phyloP scores from a whole-genome alignment of 768 basidiomycete species.

The Suillus weaverae region DNA sequence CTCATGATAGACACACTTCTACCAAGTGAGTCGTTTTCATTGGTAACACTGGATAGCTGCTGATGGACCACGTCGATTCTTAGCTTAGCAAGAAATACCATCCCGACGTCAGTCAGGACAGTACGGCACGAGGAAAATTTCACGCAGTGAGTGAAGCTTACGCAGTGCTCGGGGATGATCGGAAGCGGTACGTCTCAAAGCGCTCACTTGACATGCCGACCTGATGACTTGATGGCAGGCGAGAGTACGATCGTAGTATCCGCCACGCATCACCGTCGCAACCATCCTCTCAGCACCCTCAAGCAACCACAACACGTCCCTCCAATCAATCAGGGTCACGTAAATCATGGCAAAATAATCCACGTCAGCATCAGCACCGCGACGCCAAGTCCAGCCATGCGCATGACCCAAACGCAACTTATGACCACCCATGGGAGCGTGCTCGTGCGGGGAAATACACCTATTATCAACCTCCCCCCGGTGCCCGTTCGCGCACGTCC shows the following conservation, averaged over 20 bases:
- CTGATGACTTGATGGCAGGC: conserved; percentile 18
- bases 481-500: conserved; percentile 1
- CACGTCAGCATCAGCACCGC: conserved; percentile 1
- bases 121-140: conserved; percentile 39
- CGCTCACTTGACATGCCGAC: too few relatives aligned
- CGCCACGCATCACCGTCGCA: conserved; percentile 7
- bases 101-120: conserved; percentile 44
- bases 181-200: conserved; percentile 37
- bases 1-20: conserved; percentile 27
- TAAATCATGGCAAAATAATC: conserved; percentile 28
- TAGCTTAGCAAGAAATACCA: conserved; percentile 52
- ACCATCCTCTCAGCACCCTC: conserved; percentile 24
- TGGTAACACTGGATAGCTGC: not conserved
- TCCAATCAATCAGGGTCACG: conserved; percentile 27
- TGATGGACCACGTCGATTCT: not conserved
- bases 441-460: conserved; percentile 5
- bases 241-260: conserved; percentile 32
- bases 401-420: conserved; percentile 5
- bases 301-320: conserved; percentile 29
- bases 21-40: conserved; percentile 22
- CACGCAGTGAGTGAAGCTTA: conserved; percentile 50
- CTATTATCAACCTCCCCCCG: conserved; percentile 7
- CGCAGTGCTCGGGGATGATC: conserved; percentile 43
- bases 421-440: conserved; percentile 15
- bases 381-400: conserved; percentile 15